Evolutionary conservation across 208 protist genomes (phyloP).

Genomic region (Acanthamoeba royreba): DNA sequence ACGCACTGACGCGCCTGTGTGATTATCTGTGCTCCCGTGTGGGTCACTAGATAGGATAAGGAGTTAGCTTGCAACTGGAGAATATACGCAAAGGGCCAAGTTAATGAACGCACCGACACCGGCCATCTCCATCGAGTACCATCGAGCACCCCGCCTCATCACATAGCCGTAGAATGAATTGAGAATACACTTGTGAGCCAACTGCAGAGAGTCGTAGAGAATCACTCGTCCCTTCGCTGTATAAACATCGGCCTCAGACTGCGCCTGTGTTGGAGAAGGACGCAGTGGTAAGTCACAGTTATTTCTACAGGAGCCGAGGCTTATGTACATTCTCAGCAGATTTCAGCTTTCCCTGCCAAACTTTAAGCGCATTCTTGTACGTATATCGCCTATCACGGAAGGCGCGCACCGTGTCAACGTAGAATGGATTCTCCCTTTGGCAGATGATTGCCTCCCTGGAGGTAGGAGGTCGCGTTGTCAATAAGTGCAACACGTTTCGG

Average conservation of each 20-base stretch:
- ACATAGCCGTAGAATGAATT: conserved; percentile 99
- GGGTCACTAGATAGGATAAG: conserved; percentile 79
- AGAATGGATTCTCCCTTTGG: conserved; percentile 99
- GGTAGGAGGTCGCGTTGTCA: not conserved
- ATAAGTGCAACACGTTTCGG: not conserved
- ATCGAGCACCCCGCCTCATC: conserved; percentile 97
- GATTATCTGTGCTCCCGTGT: conserved; percentile 99
- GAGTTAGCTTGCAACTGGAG: not conserved
- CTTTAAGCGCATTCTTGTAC: conserved; percentile 97
- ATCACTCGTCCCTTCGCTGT: conserved; percentile 89
- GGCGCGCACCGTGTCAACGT: conserved; percentile 97
- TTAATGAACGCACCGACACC: conserved; percentile 89
- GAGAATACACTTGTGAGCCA: conserved; percentile 99
- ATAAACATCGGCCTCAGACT: conserved; percentile 45
- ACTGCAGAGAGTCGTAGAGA: conserved; percentile 99
- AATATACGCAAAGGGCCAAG: not conserved
- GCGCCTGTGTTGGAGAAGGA: not conserved
- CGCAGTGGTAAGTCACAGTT: not conserved
- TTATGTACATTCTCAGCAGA: conserved; percentile 71
- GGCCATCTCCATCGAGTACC: conserved; percentile 99
- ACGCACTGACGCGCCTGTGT: conserved; percentile 94
- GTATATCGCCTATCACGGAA: conserved; percentile 99
- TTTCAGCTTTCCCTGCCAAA: conserved; percentile 90
- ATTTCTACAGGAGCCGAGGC: not conserved
- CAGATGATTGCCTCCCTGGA: conserved; percentile 93